These are phyloP conservation scores for Cornus controversa DNA, from an alignment of 148 eudicot species.

Conservation along the genomic window DNA sequence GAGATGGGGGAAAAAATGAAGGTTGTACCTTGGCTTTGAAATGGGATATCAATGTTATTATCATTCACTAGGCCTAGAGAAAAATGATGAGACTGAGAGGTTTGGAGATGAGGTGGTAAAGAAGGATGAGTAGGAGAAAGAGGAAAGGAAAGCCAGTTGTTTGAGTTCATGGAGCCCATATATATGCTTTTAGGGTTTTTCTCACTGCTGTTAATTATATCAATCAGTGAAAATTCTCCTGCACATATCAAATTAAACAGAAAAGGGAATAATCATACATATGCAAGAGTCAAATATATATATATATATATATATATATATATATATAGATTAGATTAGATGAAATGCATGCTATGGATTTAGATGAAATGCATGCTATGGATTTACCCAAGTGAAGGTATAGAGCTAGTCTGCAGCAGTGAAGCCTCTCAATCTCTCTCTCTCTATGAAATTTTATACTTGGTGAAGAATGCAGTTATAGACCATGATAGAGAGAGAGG, in stretches of 20 bases:
- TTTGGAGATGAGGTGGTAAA: constrained; percentile 51
- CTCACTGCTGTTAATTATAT: constrained; percentile 5
- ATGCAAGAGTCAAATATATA: no score
- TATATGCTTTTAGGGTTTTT: background rate
- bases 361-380: background rate
- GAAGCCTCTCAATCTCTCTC: background rate
- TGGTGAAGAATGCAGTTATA: constrained; percentile 6
- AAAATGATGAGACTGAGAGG: constrained; percentile 67
- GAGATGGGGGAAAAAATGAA: background rate
- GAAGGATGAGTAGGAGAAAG: constrained; percentile 80
- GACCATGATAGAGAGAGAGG: background rate
- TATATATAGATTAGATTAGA: background rate
- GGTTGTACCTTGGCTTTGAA: constrained; percentile 64
- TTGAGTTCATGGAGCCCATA: constrained; percentile 68
- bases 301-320: no score
- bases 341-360: background rate
- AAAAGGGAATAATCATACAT: no score
- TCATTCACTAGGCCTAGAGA: constrained; percentile 77
- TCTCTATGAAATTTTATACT: background rate
- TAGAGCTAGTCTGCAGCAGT: background rate
- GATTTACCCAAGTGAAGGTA: constrained; percentile 2
- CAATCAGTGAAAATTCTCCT: constrained; percentile 11
- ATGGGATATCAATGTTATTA: constrained; percentile 56
- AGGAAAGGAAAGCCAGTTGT: constrained; percentile 95
- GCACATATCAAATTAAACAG: background rate